phyloP scores from a whole-genome alignment of 2,329 filamentous ascomycete species.

The Curvularia verruculosa region DNA sequence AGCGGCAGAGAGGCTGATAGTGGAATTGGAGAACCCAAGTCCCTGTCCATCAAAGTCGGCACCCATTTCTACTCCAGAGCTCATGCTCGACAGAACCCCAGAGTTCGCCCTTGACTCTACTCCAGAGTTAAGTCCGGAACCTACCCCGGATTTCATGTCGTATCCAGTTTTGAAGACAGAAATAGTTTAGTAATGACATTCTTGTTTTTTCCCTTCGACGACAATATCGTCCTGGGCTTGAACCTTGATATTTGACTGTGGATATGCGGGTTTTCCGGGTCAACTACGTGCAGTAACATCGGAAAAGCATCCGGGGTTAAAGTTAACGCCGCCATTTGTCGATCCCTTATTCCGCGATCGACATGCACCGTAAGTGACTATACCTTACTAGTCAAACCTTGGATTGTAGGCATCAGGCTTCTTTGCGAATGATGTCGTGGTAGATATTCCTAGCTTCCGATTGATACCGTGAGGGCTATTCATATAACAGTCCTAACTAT shows the following conservation, averaged over 20 bases:
- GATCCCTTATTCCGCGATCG: background rate
- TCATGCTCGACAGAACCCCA: background rate
- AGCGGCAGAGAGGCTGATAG: conserved; percentile 3
- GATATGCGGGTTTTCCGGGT: background rate
- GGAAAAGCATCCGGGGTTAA: background rate
- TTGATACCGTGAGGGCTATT: background rate
- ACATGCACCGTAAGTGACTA: background rate
- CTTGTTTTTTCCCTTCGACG: background rate
- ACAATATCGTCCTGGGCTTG: background rate
- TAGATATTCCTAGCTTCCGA: background rate
- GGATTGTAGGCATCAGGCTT: background rate
- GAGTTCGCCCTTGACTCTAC: background rate
- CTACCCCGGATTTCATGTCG: background rate
- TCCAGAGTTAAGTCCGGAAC: background rate
- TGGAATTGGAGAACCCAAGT: background rate
- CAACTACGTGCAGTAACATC: background rate
- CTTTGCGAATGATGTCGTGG: background rate
- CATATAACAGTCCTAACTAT: background rate
- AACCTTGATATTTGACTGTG: background rate
- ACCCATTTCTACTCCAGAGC: background rate
- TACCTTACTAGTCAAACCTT: background rate
- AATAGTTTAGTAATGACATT: background rate
- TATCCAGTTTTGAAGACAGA: background rate
- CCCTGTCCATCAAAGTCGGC: background rate
- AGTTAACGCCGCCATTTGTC: background rate